Base-by-base conservation (phyloP, 208 protist genomes). In the Crithidia acanthocephali region DNA sequence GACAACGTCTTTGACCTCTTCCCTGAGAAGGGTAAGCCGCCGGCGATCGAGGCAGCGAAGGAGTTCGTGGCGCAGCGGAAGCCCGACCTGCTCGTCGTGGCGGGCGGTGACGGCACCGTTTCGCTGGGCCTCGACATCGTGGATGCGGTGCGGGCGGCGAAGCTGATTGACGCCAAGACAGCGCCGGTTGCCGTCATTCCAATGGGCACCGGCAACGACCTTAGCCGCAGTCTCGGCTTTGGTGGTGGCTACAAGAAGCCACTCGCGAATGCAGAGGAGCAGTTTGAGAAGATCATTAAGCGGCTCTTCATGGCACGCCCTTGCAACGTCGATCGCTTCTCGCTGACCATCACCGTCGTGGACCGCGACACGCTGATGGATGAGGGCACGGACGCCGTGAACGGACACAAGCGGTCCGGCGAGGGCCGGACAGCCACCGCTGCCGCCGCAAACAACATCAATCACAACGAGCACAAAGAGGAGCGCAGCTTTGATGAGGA, bases 171-270 rank as follows among this genome's bases (percentile, higher is more conserved):
- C 13, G 45, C 51, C 25, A 7, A 28, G 11, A 63, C 63, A 8
- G 72, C 65, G 0, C 57, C 68, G 1, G 71, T 88, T 4, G 83
- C 81, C 3, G 76, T 92, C n/a, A 25, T 92, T 16, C 83, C 86
- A 27, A 82, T 92, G 78, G 86, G 86, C 47, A 92, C 86, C 10
- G 86, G 86, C 27, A 92, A 92, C 60, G 86, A 92, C 52, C 74
- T 92, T 16, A 87, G 81, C 53, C 72, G 74, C 55, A 86, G 76
- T n/a, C 63, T 92, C 16, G 86, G 86, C 48, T 88, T 88, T 63
- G 86, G 86, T 40, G 78, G 81, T 25, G 86, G 86, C 23, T 92
- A 88, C 74, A 68, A 63, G 32, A 81, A 81, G 60, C 80, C 85
- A 35, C n/a, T 79, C 5, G 9, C 32, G 22, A 68, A 84, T 13